Percentiles rank a stretch among this genome's conserved stretches.
Conservation (phyloP, 176 grass and related monocot genomes). For the Olyra latifolia region DNA sequence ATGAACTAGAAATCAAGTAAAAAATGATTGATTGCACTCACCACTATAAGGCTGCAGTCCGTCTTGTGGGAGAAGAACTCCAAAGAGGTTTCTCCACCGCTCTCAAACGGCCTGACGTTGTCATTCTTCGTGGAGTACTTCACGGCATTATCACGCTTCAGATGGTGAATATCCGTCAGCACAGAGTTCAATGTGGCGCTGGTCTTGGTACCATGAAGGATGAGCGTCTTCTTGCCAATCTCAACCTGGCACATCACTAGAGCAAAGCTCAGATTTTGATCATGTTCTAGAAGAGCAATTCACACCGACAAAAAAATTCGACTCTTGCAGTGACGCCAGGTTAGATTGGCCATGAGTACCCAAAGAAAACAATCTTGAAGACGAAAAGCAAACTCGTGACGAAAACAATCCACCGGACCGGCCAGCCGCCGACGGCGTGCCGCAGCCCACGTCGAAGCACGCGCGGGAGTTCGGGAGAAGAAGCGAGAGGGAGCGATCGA, state of each 20-base stretch:
- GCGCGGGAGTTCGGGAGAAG: background rate
- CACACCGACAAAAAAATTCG: too few relatives aligned
- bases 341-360: too few relatives aligned
- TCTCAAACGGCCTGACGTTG: constrained; percentile 88
- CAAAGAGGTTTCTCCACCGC: constrained; percentile 72
- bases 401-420: too few relatives aligned
- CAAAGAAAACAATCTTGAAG: too few relatives aligned
- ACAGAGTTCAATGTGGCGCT: constrained; percentile 69
- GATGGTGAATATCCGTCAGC: constrained; percentile 69
- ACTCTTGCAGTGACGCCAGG: too few relatives aligned
- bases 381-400: too few relatives aligned
- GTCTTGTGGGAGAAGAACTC: constrained; percentile 95
- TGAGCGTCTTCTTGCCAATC: constrained; percentile 82
- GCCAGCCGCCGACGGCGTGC: too few relatives aligned
- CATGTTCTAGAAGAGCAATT: too few relatives aligned
- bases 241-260: constrained; percentile 57
- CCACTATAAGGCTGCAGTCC: constrained; percentile 91
- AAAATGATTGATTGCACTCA: constrained; percentile 35
- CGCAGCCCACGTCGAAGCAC: background rate
- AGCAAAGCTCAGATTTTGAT: background rate
- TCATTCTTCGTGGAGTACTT: constrained; percentile 89
- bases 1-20: background rate
- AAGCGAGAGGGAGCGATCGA: too few relatives aligned
- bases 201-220: constrained; percentile 92
- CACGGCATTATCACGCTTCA: constrained; percentile 79